Percentiles rank a stretch among this genome's conserved stretches.
These are phyloP conservation scores for Carex scoparia DNA, from an alignment of 176 grass and related monocot genomes.

Conservation along the genomic window DNA sequence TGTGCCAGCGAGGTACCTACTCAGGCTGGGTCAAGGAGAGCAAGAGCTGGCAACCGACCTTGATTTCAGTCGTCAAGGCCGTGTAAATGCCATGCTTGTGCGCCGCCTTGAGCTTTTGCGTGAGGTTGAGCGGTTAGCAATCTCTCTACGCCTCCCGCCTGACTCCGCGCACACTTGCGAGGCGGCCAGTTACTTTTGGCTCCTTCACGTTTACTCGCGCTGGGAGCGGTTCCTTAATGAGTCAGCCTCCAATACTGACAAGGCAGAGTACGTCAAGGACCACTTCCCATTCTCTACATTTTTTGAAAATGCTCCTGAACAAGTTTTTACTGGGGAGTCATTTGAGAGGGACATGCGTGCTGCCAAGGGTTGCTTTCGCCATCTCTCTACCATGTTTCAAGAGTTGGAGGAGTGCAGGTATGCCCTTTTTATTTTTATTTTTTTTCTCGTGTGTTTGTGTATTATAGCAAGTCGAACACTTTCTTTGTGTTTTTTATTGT, in stretches of 20 bases:
- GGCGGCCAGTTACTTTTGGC: conserved; percentile 95
- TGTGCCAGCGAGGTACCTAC: conserved; percentile 97
- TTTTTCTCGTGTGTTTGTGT: neutral
- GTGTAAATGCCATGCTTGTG: conserved; percentile 95
- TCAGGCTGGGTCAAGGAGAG: conserved; percentile 94
- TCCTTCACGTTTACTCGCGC: conserved; percentile 86
- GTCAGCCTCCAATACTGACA: conserved; percentile 65
- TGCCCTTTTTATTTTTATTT: neutral
- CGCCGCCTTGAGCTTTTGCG: conserved; percentile 69
- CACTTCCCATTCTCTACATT: conserved; percentile 81
- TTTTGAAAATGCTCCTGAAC: conserved; percentile 58
- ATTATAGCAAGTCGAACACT: neutral
- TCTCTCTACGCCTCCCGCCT: conserved; percentile 73
- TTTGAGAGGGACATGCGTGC: conserved; percentile 96
- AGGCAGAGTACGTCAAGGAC: conserved; percentile 62
- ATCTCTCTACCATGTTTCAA: conserved; percentile 94
- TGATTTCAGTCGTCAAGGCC: conserved; percentile 98
- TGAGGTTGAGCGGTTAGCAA: conserved; percentile 85
- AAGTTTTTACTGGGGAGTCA: conserved; percentile 72
- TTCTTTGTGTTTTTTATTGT: too few species aligned
- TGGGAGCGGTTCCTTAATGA: conserved; percentile 90
- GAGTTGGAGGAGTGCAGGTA: conserved; percentile 88
- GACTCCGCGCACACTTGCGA: conserved; percentile 92
- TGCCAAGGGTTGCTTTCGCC: conserved; percentile 83
- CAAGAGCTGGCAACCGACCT: conserved; percentile 99